phyloP scores from a whole-genome alignment of 1,284 basidiomycete species.

The Stygiomarasmius scandens region DNA sequence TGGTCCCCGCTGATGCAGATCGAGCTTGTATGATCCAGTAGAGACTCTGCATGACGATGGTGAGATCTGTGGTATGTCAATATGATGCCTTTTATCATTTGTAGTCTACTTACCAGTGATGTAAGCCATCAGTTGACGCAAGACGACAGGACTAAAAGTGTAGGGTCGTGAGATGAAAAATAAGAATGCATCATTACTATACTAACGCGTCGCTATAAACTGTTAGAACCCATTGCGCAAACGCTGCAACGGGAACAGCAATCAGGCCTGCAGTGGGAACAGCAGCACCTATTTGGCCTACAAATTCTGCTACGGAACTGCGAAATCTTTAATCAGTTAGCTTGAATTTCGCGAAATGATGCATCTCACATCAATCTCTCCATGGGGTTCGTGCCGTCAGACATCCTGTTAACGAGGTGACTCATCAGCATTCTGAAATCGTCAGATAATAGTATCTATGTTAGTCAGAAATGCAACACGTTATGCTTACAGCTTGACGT shows the following conservation, averaged over 20 bases:
- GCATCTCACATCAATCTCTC: too few relatives aligned
- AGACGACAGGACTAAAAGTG: slow-evolving; percentile 4
- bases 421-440: too few relatives aligned
- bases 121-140: slow-evolving; percentile 19
- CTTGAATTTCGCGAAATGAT: too few relatives aligned
- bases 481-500: too few relatives aligned
- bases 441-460: too few relatives aligned
- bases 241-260: slow-evolving; percentile 24
- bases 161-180: neutral
- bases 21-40: slow-evolving; percentile 18
- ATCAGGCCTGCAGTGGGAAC: slow-evolving; percentile 25
- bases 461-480: too few relatives aligned
- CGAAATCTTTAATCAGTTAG: too few relatives aligned
- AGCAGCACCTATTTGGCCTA: slow-evolving; percentile 16
- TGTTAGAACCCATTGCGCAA: slow-evolving; percentile 27
- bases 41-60: slow-evolving; percentile 21
- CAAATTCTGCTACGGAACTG: slow-evolving; percentile 5
- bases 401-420: too few relatives aligned
- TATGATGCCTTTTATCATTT: neutral
- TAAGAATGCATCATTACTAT: neutral
- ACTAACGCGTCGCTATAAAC: slow-evolving; percentile 24
- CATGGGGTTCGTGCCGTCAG: too few relatives aligned
- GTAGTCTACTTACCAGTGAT: slow-evolving; percentile 14
- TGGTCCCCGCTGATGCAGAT: slow-evolving; percentile 3
- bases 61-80: slow-evolving; percentile 11